Evolutionary conservation across 2,329 filamentous ascomycete species (phyloP).

Genomic region (Nannizziopsis barbatae): DNA sequence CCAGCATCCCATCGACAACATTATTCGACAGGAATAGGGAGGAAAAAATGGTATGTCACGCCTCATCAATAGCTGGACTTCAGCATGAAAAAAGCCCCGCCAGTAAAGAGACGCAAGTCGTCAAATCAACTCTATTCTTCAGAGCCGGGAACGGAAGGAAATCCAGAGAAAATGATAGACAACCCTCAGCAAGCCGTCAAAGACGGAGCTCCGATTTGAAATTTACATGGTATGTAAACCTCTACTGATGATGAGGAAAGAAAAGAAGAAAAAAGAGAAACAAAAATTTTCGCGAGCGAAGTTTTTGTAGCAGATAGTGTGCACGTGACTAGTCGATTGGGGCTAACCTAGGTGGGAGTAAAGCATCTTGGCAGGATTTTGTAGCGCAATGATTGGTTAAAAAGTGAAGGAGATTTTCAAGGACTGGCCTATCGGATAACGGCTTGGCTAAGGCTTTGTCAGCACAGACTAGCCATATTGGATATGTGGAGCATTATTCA

Average conservation of each 20-base stretch:
- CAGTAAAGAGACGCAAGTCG: slow-evolving; percentile 33
- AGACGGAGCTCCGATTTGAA: slow-evolving; percentile 38
- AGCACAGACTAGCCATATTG: slow-evolving; percentile 11
- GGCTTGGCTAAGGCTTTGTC: neutral
- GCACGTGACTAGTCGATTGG: slow-evolving; percentile 10
- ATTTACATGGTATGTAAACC: slow-evolving; percentile 43
- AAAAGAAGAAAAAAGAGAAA: slow-evolving; percentile 27
- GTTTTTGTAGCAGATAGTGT: slow-evolving; percentile 24
- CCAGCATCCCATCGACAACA: neutral
- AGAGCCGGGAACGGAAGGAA: slow-evolving; percentile 43
- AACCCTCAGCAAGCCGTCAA: slow-evolving; percentile 41
- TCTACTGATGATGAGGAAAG: slow-evolving; percentile 41
- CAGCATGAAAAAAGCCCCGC: slow-evolving; percentile 34
- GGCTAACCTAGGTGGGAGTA: neutral
- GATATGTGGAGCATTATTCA: slow-evolving; percentile 10
- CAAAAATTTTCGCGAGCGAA: slow-evolving; percentile 6
- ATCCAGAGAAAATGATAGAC: slow-evolving; percentile 36
- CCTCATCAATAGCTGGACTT: slow-evolving; percentile 39
- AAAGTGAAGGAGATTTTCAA: too few species aligned
- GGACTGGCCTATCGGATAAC: neutral
- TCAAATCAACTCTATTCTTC: slow-evolving; percentile 26
- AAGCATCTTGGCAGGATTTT: neutral
- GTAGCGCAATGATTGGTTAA: neutral
- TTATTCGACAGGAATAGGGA: neutral
- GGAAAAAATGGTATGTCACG: slow-evolving; percentile 27